Evolutionary conservation across 331 rosid genomes (phyloP), one percentile per base, ranked within the genome.

Genomic region (Rosa hybrid): DNA sequence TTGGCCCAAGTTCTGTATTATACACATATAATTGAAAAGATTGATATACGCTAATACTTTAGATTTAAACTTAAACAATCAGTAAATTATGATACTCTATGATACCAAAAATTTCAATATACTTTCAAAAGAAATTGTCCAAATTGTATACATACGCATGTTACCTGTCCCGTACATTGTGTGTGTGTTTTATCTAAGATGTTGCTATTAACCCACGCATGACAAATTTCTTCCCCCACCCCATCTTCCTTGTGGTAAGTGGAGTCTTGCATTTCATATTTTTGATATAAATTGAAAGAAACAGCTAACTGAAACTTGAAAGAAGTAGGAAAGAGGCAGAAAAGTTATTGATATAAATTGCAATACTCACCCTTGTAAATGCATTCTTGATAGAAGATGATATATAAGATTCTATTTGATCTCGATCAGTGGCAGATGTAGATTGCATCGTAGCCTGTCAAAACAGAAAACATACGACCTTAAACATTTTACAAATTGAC

Each of bases 351-450:
- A 39, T 51, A 71, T 65, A 45, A 60, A 76, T 80, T 76, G 21
- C 34, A 71, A 74, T 63, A 72, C 98, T 91, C 86, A 96, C 99
- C 94, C 99, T 88, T 72, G 94, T 64, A 89, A 93, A 96, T 63
- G 87, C 97, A 80, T 77, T 80, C 89, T 91, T 96, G 67, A 85
- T 86, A 75, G 99, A 93, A 69, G 97, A 90, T 68, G 84, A 84
- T 77, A 96, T 82, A 76, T 93, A 93, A 30, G 84, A 74, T 83
- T 93, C 99, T 86, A 96, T 91, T 91, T 96, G 99, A 85, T 96
- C 99, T 48, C 90, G 93, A 73, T 96, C 98, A 50, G 94, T 87
- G 75, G 84, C 25, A 71, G 92, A 89, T 74, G 88, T 86, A 74
- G 92, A 91, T 71, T 89, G 93, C 81, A 80, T 75, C 11, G 67